Percentiles rank a stretch among this genome's conserved stretches.
These are phyloP conservation scores for Ustilago nuda DNA, from an alignment of 1,284 basidiomycete species.

Conservation along the genomic window DNA sequence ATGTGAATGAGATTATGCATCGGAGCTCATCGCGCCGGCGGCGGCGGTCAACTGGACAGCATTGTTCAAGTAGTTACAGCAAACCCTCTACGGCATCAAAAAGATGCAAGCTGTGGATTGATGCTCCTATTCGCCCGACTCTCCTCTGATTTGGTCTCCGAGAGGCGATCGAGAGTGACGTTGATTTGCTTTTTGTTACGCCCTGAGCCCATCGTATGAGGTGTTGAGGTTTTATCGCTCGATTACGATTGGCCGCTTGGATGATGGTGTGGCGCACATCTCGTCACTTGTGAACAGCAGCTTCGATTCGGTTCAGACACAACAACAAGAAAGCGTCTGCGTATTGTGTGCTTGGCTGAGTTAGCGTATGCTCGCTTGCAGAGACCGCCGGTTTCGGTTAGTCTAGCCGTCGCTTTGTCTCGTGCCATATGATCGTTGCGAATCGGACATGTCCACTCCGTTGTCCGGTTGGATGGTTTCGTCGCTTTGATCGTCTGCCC, in stretches of 20 bases:
- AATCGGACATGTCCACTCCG: not conserved
- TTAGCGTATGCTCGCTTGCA: too few relatives aligned
- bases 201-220: constrained; percentile 3
- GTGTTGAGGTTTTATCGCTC: constrained; percentile 1
- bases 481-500: not conserved
- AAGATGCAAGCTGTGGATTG: too few relatives aligned
- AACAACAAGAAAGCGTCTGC: too few relatives aligned
- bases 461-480: not conserved
- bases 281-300: not conserved
- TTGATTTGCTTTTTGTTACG: not conserved
- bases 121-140: too few relatives aligned
- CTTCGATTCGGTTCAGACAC: too few relatives aligned
- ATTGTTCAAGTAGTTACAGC: too few relatives aligned
- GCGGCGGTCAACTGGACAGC: not conserved
- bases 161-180: not conserved
- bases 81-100: too few relatives aligned
- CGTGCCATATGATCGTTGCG: not conserved
- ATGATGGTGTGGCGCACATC: not conserved
- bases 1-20: not conserved
- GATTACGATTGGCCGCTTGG: not conserved
- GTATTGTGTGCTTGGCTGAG: too few relatives aligned
- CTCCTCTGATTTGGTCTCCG: not conserved
- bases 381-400: not conserved
- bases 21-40: constrained; percentile 2
- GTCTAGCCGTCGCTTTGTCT: not conserved